phyloP scores from a whole-genome alignment of 1,284 basidiomycete genomes.

The Coriolopsis trogii region DNA sequence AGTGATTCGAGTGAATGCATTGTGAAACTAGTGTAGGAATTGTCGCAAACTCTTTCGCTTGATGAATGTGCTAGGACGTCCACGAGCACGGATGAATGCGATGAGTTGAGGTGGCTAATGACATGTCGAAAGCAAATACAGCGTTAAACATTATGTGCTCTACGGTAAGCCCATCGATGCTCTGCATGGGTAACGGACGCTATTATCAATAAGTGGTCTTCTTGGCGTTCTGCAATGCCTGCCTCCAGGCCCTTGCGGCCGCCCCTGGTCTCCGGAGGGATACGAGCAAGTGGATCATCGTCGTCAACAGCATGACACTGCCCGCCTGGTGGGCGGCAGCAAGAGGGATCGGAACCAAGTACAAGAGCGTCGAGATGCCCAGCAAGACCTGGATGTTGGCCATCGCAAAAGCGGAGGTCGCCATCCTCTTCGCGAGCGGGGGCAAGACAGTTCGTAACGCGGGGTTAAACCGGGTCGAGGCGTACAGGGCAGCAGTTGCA shows the following conservation, averaged over 20 bases:
- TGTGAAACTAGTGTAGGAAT: slow-evolving; percentile 22
- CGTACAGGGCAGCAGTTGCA: slow-evolving; percentile 68
- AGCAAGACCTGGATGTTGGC: slow-evolving; percentile 87
- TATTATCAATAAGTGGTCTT: slow-evolving; percentile 6
- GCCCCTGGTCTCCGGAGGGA: slow-evolving; percentile 73
- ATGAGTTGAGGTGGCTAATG: slow-evolving; percentile 8
- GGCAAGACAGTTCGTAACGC: slow-evolving; percentile 67
- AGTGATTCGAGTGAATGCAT: slow-evolving; percentile 42
- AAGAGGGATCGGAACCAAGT: slow-evolving; percentile 91
- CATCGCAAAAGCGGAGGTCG: slow-evolving; percentile 76
- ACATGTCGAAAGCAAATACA: slow-evolving; percentile 15
- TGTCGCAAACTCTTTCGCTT: too few species aligned
- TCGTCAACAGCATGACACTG: slow-evolving; percentile 86
- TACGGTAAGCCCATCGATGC: slow-evolving; percentile 4
- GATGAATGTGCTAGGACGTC: too few species aligned
- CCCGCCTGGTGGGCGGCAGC: slow-evolving; percentile 97
- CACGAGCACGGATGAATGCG: slow-evolving; percentile 9
- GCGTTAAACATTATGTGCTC: slow-evolving; percentile 15
- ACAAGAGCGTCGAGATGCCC: slow-evolving; percentile 91
- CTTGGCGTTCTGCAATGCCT: slow-evolving; percentile 30
- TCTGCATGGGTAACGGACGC: not conserved
- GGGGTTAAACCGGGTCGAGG: slow-evolving; percentile 53
- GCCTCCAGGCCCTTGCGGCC: slow-evolving; percentile 69
- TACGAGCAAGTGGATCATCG: slow-evolving; percentile 79
- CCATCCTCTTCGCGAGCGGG: slow-evolving; percentile 62